Conservation (phyloP, 73 alveolate species). For the Diophrys sp. region DNA sequence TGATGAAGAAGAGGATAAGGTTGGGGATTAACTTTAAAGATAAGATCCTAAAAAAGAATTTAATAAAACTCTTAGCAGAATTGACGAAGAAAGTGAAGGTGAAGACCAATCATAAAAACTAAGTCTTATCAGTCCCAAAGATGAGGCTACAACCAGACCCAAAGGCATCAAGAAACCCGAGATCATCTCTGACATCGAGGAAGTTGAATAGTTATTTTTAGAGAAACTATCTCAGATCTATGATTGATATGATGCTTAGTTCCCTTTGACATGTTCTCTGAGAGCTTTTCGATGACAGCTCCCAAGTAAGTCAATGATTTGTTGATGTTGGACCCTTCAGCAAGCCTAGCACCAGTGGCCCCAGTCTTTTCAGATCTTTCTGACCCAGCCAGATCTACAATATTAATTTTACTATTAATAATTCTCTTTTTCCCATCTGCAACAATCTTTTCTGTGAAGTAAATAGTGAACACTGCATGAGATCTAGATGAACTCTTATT, state of each 20-base stretch:
- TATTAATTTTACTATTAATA: conserved; percentile 82
- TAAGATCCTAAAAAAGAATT: no score
- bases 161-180: no score
- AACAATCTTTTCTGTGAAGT: conserved; percentile 62
- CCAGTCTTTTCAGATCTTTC: conserved; percentile 92
- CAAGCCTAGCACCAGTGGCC: conserved; percentile 88
- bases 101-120: no score
- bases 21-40: no score
- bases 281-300: conserved; percentile 48
- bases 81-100: no score
- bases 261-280: conserved; percentile 26
- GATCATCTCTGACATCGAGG: no score
- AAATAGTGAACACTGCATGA: conserved; percentile 89
- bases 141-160: no score
- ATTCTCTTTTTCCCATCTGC: conserved; percentile 79
- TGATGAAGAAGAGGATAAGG: no score
- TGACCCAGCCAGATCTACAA: conserved; percentile 98
- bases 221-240: no score
- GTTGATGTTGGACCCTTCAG: conserved; percentile 95
- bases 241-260: conserved; percentile 49
- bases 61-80: no score
- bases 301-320: conserved; percentile 66
- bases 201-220: no score
- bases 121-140: no score
- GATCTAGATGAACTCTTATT: conserved; percentile 89